Base-by-base conservation (phyloP, 345 rosid genomes). In the Gossypium arboreum region DNA sequence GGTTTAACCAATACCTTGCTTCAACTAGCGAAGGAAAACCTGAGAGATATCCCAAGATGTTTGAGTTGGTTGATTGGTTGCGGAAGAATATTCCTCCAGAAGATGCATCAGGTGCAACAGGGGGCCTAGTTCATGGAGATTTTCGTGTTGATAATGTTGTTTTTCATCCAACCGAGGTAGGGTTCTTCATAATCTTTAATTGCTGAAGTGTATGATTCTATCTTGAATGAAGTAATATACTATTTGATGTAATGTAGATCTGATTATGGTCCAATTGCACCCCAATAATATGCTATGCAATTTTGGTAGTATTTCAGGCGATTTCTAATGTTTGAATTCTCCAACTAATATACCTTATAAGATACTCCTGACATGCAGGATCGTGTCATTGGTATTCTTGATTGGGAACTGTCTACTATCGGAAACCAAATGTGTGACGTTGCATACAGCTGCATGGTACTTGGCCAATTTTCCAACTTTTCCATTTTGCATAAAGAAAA, bases 361-460 rank as follows among this genome's bases (percentile, higher is more conserved):
- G 15, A 16, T 68, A 59, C 59, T 39, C 27, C 7, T 10, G n/a
- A 41, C 12, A 43, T 84, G 83, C 93, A 94, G 98, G 98, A 94
- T 76, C 89, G 87, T 66, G 94, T 92, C 71, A 90, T 94, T 81
- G 97, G 98, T 47, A 86, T 91, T 61, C 91, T 94, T 68, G 98
- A 94, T 84, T 94, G 98, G 97, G 97, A 94, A 81, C 79, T 94
- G 76, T 94, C 98, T 50, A 92, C 98, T 15, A 89, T 94, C 81
- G 98, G 98, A 74, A 94, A 91, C 82, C 97, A 92, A 87, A 92
- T 94, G 98, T 86, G 90, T 55, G 98, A 94, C 85, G 93, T 94
- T 47, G 97, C 98, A 48, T 86, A 86, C 85, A 83, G 79, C 80
- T 92, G 94, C 78, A 7, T 94, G 98, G 98, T 94, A 91, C 66